These are phyloP conservation scores for Brassica carinata DNA, from an alignment of 345 rosid genomes.

Conservation along the genomic window DNA sequence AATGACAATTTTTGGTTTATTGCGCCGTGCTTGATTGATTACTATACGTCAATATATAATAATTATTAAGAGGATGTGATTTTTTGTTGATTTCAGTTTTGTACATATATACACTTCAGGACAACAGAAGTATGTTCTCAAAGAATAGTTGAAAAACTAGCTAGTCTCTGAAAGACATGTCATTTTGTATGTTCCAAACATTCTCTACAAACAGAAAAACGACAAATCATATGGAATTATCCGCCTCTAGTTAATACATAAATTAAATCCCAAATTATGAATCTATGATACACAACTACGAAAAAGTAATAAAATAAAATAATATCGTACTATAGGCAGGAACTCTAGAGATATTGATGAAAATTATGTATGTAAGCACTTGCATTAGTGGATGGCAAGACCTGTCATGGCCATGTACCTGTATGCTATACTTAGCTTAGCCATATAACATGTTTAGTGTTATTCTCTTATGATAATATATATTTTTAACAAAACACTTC, in stretches of 20 bases:
- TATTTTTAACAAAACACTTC: too few species aligned
- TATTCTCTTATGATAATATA: not conserved
- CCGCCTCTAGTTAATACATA: constrained; percentile 15
- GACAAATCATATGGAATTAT: constrained; percentile 43
- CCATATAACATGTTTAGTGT: constrained; percentile 21
- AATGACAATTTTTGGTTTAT: not conserved
- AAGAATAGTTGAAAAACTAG: constrained; percentile 30
- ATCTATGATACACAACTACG: not conserved
- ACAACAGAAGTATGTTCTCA: not conserved
- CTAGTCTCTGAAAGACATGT: constrained; percentile 34
- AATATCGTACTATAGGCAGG: constrained; percentile 13
- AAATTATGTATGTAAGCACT: constrained; percentile 42
- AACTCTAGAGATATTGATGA: constrained; percentile 40
- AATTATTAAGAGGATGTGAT: not conserved
- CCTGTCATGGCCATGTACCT: constrained; percentile 32
- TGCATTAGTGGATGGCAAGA: constrained; percentile 37
- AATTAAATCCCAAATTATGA: constrained; percentile 17
- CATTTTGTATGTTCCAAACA: constrained; percentile 47
- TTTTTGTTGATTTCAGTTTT: constrained; percentile 17
- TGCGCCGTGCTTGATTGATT: constrained; percentile 16
- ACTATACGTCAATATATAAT: not conserved
- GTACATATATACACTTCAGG: constrained; percentile 30
- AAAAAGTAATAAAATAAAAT: not conserved
- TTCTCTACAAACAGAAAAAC: constrained; percentile 52
- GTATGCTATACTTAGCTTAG: constrained; percentile 22